Conservation (phyloP, 169 alveolate species). For the Plasmodium gonderi region DNA sequence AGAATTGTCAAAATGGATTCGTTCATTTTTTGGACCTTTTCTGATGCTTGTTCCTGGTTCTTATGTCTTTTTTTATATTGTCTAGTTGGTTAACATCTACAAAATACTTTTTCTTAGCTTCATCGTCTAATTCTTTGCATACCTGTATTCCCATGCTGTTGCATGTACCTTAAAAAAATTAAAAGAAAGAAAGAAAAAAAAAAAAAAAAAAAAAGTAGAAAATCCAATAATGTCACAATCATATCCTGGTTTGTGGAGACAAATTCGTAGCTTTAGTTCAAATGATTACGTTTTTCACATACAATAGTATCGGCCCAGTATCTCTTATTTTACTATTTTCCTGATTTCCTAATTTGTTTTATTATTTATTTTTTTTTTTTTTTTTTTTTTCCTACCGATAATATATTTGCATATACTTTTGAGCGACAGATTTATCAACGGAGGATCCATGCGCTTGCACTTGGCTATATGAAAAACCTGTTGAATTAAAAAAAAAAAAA, state of each 20-base stretch:
- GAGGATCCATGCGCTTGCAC: conserved; percentile 90
- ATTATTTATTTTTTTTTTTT: too few relatives aligned
- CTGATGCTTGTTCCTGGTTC: conserved; percentile 76
- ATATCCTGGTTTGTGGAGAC: too few relatives aligned
- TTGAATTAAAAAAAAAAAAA: neutral
- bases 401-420: conserved; percentile 77
- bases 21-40: conserved; percentile 50
- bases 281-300: too few relatives aligned
- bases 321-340: too few relatives aligned
- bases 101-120: conserved; percentile 86
- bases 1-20: neutral
- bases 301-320: too few relatives aligned
- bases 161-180: conserved; percentile 78
- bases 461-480: conserved; percentile 90
- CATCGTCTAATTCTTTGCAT: conserved; percentile 84
- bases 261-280: too few relatives aligned
- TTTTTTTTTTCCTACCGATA: conserved; percentile 76
- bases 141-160: conserved; percentile 86
- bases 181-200: neutral
- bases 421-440: conserved; percentile 83
- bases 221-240: too few relatives aligned
- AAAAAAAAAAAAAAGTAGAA: neutral
- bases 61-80: conserved; percentile 85
- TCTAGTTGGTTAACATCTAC: conserved; percentile 84
- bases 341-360: too few relatives aligned